phyloP scores from a whole-genome alignment of 2,329 filamentous ascomycete species.

The Myriosclerotinia scirpicola region DNA sequence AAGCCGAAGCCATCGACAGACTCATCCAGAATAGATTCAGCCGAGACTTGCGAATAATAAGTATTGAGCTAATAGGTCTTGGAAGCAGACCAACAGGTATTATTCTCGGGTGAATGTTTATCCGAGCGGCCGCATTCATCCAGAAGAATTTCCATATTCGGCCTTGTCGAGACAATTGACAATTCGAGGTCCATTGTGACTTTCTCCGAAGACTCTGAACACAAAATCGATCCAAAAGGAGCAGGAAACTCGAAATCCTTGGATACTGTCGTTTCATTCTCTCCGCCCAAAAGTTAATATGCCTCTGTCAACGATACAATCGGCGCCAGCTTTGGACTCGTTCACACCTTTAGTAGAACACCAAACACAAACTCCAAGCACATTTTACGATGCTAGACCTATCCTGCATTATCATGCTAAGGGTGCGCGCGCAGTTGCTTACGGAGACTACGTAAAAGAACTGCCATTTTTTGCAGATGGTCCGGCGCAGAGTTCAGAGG shows the following conservation, averaged over 20 bases:
- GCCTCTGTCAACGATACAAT: conserved; percentile 53
- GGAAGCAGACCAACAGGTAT: neutral
- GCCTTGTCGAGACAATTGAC: conserved; percentile 6
- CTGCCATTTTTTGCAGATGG: conserved; percentile 50
- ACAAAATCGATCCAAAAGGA: neutral
- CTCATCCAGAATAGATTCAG: neutral
- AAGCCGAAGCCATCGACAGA: neutral
- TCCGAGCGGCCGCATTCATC: conserved; percentile 2
- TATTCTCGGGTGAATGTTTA: neutral
- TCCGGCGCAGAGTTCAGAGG: conserved; percentile 28
- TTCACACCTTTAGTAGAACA: conserved; percentile 68
- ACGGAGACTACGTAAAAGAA: conserved; percentile 53
- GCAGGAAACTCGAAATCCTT: neutral
- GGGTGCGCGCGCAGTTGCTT: conserved; percentile 58
- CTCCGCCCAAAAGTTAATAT: conserved; percentile 24
- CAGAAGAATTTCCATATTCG: neutral
- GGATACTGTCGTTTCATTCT: neutral
- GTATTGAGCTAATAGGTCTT: no score
- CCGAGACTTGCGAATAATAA: no score
- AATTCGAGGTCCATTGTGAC: neutral
- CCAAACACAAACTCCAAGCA: conserved; percentile 68
- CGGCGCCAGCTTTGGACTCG: conserved; percentile 55
- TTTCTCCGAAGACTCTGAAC: neutral
- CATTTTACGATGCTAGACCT: conserved; percentile 70
- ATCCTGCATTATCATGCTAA: conserved; percentile 65